These are phyloP conservation scores for Sclerotinia glacialis DNA, from an alignment of 2,329 filamentous ascomycete genomes.

Conservation along the genomic window DNA sequence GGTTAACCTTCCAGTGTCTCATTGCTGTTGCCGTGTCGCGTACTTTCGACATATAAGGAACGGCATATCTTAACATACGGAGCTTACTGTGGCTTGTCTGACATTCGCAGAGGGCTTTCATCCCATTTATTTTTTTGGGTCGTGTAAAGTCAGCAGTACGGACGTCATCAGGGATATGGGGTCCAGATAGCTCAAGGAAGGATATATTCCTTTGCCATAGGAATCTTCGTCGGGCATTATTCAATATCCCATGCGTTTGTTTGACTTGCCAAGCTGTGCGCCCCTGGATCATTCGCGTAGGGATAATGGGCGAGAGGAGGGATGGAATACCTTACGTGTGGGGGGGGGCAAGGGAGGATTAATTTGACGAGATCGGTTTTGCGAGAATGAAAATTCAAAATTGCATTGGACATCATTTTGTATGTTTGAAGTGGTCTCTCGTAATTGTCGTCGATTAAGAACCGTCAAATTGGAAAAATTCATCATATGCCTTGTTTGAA, in stretches of 20 bases:
- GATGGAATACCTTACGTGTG: neutral
- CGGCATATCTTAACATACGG: neutral
- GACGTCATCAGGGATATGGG: neutral
- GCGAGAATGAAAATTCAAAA: neutral
- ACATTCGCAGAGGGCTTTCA: neutral
- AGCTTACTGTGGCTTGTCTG: constrained; percentile 9
- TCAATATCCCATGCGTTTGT: constrained; percentile 1
- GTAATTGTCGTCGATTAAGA: neutral
- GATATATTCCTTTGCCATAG: neutral
- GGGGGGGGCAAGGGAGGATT: neutral
- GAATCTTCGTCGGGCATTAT: neutral
- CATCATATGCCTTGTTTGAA: too few relatives aligned
- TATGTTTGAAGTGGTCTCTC: neutral
- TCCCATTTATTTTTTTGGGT: neutral
- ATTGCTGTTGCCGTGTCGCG: constrained; percentile 13
- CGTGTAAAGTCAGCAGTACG: constrained; percentile 10
- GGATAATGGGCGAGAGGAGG: neutral
- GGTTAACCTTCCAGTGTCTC: constrained; percentile 10
- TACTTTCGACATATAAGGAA: constrained; percentile 12
- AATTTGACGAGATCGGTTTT: neutral
- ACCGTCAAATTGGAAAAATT: too few relatives aligned
- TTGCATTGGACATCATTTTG: too few relatives aligned
- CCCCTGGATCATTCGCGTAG: constrained; percentile 14
- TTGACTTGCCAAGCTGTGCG: neutral
- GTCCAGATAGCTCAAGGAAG: neutral